Percentiles rank a stretch among this genome's conserved stretches.
phyloP scores from a whole-genome alignment of 2,329 filamentous ascomycete species.

The Talaromyces amestolkiae region DNA sequence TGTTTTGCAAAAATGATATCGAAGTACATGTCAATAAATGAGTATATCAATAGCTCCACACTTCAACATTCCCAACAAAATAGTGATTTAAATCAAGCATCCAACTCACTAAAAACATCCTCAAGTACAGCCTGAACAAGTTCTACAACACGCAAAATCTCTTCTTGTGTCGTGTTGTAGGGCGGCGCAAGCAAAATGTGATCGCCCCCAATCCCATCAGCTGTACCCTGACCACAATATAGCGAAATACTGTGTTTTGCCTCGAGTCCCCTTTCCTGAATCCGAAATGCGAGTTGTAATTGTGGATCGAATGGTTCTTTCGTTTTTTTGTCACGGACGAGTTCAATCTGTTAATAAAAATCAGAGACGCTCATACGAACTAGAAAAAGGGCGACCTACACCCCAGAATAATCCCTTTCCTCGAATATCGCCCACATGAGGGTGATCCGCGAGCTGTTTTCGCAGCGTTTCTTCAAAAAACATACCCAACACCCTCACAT shows the following conservation, averaged over 20 bases:
- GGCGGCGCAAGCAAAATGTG: slow-evolving; percentile 69
- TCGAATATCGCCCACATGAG: slow-evolving; percentile 57
- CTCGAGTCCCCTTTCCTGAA: slow-evolving; percentile 52
- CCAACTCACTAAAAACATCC: slow-evolving; percentile 43
- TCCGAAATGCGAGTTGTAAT: slow-evolving; percentile 45
- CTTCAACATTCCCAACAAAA: neutral
- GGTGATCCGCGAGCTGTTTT: slow-evolving; percentile 44
- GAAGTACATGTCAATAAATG: neutral
- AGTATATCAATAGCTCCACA: too few relatives aligned
- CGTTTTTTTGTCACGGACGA: slow-evolving; percentile 54
- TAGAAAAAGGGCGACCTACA: slow-evolving; percentile 39
- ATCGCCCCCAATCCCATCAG: slow-evolving; percentile 61
- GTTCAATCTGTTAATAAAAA: slow-evolving; percentile 47
- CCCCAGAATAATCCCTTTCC: slow-evolving; percentile 60
- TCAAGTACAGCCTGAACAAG: slow-evolving; percentile 52
- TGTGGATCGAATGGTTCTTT: slow-evolving; percentile 54
- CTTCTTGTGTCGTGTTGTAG: slow-evolving; percentile 59
- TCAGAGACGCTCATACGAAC: neutral
- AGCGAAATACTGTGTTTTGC: slow-evolving; percentile 53
- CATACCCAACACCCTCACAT: slow-evolving; percentile 55
- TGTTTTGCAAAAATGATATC: neutral
- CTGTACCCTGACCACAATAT: slow-evolving; percentile 64
- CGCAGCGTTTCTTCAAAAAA: slow-evolving; percentile 45
- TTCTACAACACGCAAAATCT: slow-evolving; percentile 57
- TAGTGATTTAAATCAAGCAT: neutral